Evolutionary conservation across 495 filamentous ascomycete species (phyloP).

Genomic region (Xeromyces bisporus): DNA sequence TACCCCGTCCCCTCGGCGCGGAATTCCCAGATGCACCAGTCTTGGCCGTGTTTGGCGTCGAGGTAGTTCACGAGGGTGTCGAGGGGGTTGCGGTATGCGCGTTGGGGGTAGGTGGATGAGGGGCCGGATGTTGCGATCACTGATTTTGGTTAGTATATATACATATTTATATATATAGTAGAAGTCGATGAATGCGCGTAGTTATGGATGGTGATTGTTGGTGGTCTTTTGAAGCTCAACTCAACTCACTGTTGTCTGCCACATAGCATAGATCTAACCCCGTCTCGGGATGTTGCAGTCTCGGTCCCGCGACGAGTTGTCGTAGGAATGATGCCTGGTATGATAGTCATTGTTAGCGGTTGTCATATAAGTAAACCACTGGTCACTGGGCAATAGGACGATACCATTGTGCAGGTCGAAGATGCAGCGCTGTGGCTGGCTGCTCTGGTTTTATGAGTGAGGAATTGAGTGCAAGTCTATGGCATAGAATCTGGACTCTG

Average conservation of each 20-base stretch:
- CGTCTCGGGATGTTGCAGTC: conserved; percentile 66
- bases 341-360: too few relatives aligned
- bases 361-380: too few relatives aligned
- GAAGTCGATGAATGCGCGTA: not conserved
- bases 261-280: conserved; percentile 94
- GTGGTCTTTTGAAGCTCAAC: too few relatives aligned
- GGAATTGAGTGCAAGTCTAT: too few relatives aligned
- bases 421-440: too few relatives aligned
- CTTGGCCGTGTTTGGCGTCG: conserved; percentile 58
- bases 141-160: conserved; percentile 6
- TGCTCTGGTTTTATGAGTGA: too few relatives aligned
- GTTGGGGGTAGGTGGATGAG: conserved; percentile 68
- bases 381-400: too few relatives aligned
- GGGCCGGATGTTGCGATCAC: conserved; percentile 73
- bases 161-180: not conserved
- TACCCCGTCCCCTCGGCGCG: conserved; percentile 93
- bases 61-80: conserved; percentile 72
- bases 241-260: conserved; percentile 53
- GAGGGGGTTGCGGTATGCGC: conserved; percentile 83
- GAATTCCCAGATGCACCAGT: conserved; percentile 96
- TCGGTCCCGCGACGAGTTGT: conserved; percentile 63
- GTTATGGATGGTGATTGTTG: not conserved
- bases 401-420: too few relatives aligned
- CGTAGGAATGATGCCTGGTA: conserved; percentile 53
- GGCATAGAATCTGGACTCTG: too few relatives aligned